Percentiles rank a stretch among this genome's conserved stretches.
Evolutionary conservation across 768 basidiomycete species (phyloP).

Genomic region (Astraeus odoratus): DNA sequence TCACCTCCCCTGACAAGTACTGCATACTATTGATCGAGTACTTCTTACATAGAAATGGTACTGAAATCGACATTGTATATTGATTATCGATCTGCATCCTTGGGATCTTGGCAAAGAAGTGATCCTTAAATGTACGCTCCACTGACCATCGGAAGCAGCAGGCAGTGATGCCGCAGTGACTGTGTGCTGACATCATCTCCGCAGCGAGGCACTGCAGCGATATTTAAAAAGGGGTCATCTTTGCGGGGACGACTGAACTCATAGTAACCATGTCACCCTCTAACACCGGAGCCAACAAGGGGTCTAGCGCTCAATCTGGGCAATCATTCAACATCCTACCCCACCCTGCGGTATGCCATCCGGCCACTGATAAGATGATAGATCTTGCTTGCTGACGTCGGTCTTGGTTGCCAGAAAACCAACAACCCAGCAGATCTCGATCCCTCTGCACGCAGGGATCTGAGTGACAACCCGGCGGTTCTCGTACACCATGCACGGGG

Average conservation of each 20-base stretch:
- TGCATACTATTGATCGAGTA: too few species aligned
- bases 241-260: background rate
- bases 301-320: conserved; percentile 17
- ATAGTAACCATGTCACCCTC: background rate
- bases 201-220: background rate
- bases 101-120: too few species aligned
- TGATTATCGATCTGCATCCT: too few species aligned
- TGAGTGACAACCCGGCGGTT: conserved; percentile 34
- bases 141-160: too few species aligned
- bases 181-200: background rate
- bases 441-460: conserved; percentile 25
- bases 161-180: too few species aligned
- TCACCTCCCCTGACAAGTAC: too few species aligned
- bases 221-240: background rate
- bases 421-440: conserved; percentile 54
- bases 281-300: background rate
- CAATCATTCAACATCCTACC: conserved; percentile 47
- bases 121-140: too few species aligned
- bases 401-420: conserved; percentile 37
- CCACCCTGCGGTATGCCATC: conserved; percentile 49
- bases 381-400: background rate
- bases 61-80: too few species aligned
- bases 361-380: background rate
- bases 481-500: conserved; percentile 44
- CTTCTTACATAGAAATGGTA: too few species aligned